Base-by-base conservation (phyloP, 2,329 filamentous ascomycete genomes). In the Xylariomycetidae sp. region DNA sequence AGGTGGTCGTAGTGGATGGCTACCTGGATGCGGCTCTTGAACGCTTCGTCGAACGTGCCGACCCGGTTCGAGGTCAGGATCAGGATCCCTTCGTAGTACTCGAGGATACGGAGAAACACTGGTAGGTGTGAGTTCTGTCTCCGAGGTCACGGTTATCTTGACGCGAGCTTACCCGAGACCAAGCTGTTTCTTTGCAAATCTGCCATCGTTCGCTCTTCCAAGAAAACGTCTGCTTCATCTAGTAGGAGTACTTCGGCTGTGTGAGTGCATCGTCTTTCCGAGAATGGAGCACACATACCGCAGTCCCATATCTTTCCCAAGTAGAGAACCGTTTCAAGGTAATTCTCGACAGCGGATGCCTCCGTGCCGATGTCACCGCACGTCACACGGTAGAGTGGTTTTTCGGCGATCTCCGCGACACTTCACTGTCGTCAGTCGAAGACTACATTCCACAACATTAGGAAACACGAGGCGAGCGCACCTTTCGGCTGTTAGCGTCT, bases 21-120 rank as follows among this genome's bases (percentile, higher is more conserved):
- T 4, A 50, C 19, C 6, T 41, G 42, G 10, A 47, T 46, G 1
- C 43, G 41, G 2, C 42, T 45, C 26, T 47, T 45, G 37, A 50
- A 44, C 2, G 43, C 45, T 22, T 50, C 43, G n/a, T 46, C 45
- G 25, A 50, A 48, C 1, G 37, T 47, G 3, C 40, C 38, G 14
- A 48, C 42, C 1, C 63, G 54, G 15, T 63, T 60, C 7, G 57
- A 54, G 4, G 64, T 66, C 0, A 65, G 52, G 37, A 65, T 58
- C 4, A 61, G 48, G 31, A 66, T 60, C 27, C 64, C 64, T 8
- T 56, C 44, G 32, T 63, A 65, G 37, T 65, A 64, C 22, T 63
- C 57, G 6, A 67, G 45, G 9, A 53, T 49, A 12, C 60, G 54
- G n/a, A 67, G 51, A 31, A 60, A 54, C n/a, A 58, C 56, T 3